phyloP scores from a whole-genome alignment of 441 rosid species.

The Sinapis alba region DNA sequence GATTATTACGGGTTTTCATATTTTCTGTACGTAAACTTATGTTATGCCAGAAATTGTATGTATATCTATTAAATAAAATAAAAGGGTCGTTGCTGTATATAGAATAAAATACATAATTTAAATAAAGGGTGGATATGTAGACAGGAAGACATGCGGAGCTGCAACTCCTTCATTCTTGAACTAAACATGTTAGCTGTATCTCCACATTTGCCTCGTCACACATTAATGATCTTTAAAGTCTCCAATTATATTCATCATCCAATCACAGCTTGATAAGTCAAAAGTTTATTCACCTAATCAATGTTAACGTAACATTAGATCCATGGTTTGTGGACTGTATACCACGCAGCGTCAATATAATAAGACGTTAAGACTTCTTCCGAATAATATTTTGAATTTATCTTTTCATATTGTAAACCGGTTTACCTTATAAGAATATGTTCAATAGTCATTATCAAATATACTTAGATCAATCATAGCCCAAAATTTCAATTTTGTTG shows the following conservation, averaged over 20 bases:
- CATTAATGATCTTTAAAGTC: background rate
- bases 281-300: constrained; percentile 15
- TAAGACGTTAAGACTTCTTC: constrained; percentile 4
- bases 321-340: constrained; percentile 6
- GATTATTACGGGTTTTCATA: constrained; percentile 13
- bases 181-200: constrained; percentile 37
- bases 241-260: constrained; percentile 28
- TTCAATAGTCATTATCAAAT: background rate
- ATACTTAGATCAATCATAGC: background rate
- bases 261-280: constrained; percentile 24
- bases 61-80: background rate
- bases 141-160: constrained; percentile 43
- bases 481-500: background rate
- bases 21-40: background rate
- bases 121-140: constrained; percentile 17
- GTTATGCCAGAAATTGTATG: background rate
- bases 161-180: constrained; percentile 29
- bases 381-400: background rate
- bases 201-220: constrained; percentile 12
- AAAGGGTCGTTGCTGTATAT: background rate
- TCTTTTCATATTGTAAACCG: background rate
- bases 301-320: background rate
- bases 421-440: background rate
- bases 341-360: constrained; percentile 7
- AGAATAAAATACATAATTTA: background rate